Percentiles rank a stretch among this genome's conserved stretches.
These are phyloP conservation scores for Cocos nucifera DNA, from an alignment of 176 grass and related monocot genomes.

Conservation along the genomic window DNA sequence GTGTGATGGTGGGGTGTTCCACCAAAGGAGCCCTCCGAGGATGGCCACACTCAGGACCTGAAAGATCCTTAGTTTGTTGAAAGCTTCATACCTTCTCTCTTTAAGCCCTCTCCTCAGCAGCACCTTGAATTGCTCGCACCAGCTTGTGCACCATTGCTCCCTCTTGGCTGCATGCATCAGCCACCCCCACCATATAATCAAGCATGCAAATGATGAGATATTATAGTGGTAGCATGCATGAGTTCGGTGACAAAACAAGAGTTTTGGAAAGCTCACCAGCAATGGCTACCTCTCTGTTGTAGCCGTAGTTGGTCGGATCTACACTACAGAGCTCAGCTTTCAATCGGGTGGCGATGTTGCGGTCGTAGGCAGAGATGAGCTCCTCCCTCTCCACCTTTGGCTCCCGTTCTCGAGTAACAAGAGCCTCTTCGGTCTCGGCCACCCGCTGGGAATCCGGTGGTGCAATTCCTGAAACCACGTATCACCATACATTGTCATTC, in stretches of 20 bases:
- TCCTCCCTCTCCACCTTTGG: constrained; percentile 54
- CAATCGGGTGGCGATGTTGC: constrained; percentile 52
- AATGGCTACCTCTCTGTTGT: background rate
- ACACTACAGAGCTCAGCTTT: constrained; percentile 61
- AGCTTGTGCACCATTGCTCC: constrained; percentile 52
- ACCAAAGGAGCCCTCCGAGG: constrained; percentile 28
- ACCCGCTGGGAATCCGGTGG: constrained; percentile 37
- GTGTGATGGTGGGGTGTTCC: background rate
- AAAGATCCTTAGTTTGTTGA: constrained; percentile 22
- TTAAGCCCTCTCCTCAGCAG: constrained; percentile 35
- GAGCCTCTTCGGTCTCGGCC: background rate
- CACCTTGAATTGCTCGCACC: constrained; percentile 42
- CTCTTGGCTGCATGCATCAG: constrained; percentile 4
- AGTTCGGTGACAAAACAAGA: too few species aligned
- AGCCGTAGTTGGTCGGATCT: constrained; percentile 19
- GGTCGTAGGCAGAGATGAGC: constrained; percentile 49
- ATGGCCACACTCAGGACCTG: constrained; percentile 19
- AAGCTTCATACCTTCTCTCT: constrained; percentile 37
- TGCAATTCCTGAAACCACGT: constrained; percentile 50
- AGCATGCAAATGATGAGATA: background rate
- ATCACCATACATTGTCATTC: too few species aligned
- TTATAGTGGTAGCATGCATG: too few species aligned
- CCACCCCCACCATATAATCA: constrained; percentile 11
- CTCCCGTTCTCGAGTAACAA: constrained; percentile 20
- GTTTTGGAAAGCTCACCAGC: background rate